Evolutionary conservation across 2,329 filamentous ascomycete genomes (phyloP).

Genomic region (Curvularia sp.): DNA sequence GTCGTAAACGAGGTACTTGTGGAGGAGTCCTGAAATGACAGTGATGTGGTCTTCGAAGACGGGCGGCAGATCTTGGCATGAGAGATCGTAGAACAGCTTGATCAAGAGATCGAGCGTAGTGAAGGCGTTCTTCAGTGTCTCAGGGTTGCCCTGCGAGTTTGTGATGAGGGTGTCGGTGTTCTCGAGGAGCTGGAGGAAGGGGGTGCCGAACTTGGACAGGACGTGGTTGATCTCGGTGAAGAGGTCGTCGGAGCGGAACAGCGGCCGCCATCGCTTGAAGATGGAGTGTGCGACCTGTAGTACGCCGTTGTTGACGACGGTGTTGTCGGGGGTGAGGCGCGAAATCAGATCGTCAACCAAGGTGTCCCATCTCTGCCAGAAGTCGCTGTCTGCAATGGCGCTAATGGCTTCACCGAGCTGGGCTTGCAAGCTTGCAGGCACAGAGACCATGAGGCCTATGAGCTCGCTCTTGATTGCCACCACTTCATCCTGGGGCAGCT

Average conservation of each 20-base stretch:
- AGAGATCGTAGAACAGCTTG: conserved; percentile 94
- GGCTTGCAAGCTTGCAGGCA: conserved; percentile 84
- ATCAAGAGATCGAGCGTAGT: conserved; percentile 86
- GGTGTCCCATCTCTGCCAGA: conserved; percentile 96
- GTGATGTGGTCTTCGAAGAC: conserved; percentile 89
- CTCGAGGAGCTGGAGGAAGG: conserved; percentile 82
- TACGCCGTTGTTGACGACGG: conserved; percentile 88
- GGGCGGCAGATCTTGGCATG: conserved; percentile 94
- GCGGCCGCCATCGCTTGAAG: conserved; percentile 92
- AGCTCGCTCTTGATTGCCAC: conserved; percentile 91
- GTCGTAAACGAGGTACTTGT: conserved; percentile 92
- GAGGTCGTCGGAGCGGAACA: conserved; percentile 91
- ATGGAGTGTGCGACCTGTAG: conserved; percentile 98
- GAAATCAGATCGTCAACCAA: conserved; percentile 91
- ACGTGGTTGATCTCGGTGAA: conserved; percentile 98
- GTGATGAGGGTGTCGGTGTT: conserved; percentile 74
- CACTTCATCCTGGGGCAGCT: conserved; percentile 83
- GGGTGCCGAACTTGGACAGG: conserved; percentile 79
- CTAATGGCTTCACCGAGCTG: conserved; percentile 97
- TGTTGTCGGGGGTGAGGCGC: conserved; percentile 81
- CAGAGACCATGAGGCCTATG: conserved; percentile 94
- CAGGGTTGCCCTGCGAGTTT: conserved; percentile 77
- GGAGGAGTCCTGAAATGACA: conserved; percentile 77
- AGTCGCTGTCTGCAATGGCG: conserved; percentile 96
- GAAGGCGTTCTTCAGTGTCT: conserved; percentile 77